Conservation (phyloP, 2,329 filamentous ascomycete genomes). For the Bisporella sp. region DNA sequence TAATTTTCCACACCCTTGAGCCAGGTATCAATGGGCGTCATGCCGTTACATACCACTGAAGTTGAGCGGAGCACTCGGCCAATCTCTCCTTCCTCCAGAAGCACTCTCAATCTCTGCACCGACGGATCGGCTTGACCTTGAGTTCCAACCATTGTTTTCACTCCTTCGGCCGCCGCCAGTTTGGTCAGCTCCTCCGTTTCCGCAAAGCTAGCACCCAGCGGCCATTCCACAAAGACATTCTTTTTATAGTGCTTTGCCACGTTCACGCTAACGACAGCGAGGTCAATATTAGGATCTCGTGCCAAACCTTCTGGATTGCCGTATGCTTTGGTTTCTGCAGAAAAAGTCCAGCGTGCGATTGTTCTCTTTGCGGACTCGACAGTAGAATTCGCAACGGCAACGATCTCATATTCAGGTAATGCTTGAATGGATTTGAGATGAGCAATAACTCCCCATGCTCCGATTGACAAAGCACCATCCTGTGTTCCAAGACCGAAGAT, state of each 20-base stretch:
- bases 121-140: slow-evolving; percentile 43
- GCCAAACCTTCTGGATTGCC: slow-evolving; percentile 36
- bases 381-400: slow-evolving; percentile 42
- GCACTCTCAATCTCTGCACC: slow-evolving; percentile 34
- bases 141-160: slow-evolving; percentile 38
- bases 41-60: slow-evolving; percentile 4
- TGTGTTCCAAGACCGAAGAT: background rate
- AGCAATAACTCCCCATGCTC: slow-evolving; percentile 26
- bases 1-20: slow-evolving; percentile 36
- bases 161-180: slow-evolving; percentile 21
- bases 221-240: slow-evolving; percentile 50
- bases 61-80: slow-evolving; percentile 39
- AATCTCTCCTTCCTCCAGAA: slow-evolving; percentile 38
- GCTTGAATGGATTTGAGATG: slow-evolving; percentile 29
- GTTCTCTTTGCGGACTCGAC: slow-evolving; percentile 35
- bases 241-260: slow-evolving; percentile 52
- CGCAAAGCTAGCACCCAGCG: slow-evolving; percentile 38
- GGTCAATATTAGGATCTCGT: slow-evolving; percentile 41
- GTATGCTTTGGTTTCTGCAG: slow-evolving; percentile 35
- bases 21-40: slow-evolving; percentile 40
- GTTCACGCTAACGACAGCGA: slow-evolving; percentile 47
- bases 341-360: slow-evolving; percentile 33
- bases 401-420: slow-evolving; percentile 34
- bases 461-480: background rate
- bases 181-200: slow-evolving; percentile 36